Evolutionary conservation across 2,329 filamentous ascomycete genomes (phyloP).

Genomic region (Alternaria sp.): DNA sequence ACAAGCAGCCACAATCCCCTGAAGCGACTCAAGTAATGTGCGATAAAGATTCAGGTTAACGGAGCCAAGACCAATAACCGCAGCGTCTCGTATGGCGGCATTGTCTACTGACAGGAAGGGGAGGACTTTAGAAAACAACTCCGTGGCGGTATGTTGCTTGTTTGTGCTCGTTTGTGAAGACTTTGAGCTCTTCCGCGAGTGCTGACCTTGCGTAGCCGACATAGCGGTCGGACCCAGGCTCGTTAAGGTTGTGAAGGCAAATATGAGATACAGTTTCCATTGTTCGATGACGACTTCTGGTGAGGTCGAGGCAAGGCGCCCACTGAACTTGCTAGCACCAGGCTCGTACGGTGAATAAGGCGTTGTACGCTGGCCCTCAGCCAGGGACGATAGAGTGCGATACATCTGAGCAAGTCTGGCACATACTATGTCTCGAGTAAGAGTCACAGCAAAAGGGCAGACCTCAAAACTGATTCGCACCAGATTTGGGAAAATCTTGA

Average conservation of each 20-base stretch:
- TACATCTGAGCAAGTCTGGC: constrained; percentile 94
- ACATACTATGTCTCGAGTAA: constrained; percentile 91
- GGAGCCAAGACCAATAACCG: constrained; percentile 89
- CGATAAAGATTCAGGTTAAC: constrained; percentile 96
- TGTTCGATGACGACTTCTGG: constrained; percentile 93
- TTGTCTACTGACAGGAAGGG: constrained; percentile 84
- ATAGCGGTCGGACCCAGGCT: constrained; percentile 71
- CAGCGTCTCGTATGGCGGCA: constrained; percentile 83
- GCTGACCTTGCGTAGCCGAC: constrained; percentile 70
- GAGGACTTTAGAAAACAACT: constrained; percentile 90
- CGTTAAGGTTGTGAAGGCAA: constrained; percentile 93
- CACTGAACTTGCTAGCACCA: constrained; percentile 63
- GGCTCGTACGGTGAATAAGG: constrained; percentile 68
- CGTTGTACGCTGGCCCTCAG: constrained; percentile 66
- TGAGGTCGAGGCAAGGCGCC: constrained; percentile 69
- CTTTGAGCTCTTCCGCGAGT: constrained; percentile 82
- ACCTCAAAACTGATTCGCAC: constrained; percentile 89
- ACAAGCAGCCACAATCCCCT: constrained; percentile 84
- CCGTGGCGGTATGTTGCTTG: constrained; percentile 86
- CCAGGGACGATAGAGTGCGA: constrained; percentile 78
- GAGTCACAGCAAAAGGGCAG: constrained; percentile 88
- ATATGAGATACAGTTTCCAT: constrained; percentile 97
- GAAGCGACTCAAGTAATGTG: constrained; percentile 86
- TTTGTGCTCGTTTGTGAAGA: constrained; percentile 71
- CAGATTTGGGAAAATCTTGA: constrained; percentile 96